Conservation (phyloP, 202 grass and related monocot genomes). For the Elaeis oleifera region DNA sequence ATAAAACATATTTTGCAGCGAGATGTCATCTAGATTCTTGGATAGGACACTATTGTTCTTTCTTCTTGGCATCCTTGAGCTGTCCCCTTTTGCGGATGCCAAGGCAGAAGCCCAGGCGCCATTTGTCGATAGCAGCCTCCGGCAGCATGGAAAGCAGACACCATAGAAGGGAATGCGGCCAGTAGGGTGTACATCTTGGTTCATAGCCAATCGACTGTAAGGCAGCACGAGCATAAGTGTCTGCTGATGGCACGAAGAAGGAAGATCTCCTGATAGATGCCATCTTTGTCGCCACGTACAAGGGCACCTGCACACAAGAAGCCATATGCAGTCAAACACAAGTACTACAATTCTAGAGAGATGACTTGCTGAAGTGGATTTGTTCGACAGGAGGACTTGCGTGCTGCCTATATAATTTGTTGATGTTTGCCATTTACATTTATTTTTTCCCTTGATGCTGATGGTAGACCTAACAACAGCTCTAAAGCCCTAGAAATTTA, state of each 20-base stretch:
- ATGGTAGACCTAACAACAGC: too few relatives aligned
- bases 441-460: too few relatives aligned
- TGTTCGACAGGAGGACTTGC: too few relatives aligned
- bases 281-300: slow-evolving; percentile 96
- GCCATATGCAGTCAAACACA: slow-evolving; percentile 4
- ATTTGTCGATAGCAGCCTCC: slow-evolving; percentile 37
- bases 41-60: slow-evolving; percentile 43
- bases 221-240: slow-evolving; percentile 62
- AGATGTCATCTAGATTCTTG: not conserved
- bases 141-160: slow-evolving; percentile 64
- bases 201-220: slow-evolving; percentile 78
- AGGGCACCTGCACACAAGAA: slow-evolving; percentile 44
- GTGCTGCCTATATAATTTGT: too few relatives aligned
- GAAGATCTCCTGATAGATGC: slow-evolving; percentile 78
- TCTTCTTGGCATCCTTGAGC: slow-evolving; percentile 72
- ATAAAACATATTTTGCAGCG: too few relatives aligned
- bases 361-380: too few relatives aligned
- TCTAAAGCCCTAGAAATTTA: too few relatives aligned
- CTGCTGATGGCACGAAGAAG: slow-evolving; percentile 67
- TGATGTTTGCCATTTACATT: too few relatives aligned
- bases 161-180: slow-evolving; percentile 80
- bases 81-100: slow-evolving; percentile 73
- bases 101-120: slow-evolving; percentile 61
- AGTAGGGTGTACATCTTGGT: slow-evolving; percentile 74
- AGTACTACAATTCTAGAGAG: too few relatives aligned